These are phyloP conservation scores for Ceratocystis eucalypticola DNA, from an alignment of 2,329 filamentous ascomycete genomes.

Conservation along the genomic window DNA sequence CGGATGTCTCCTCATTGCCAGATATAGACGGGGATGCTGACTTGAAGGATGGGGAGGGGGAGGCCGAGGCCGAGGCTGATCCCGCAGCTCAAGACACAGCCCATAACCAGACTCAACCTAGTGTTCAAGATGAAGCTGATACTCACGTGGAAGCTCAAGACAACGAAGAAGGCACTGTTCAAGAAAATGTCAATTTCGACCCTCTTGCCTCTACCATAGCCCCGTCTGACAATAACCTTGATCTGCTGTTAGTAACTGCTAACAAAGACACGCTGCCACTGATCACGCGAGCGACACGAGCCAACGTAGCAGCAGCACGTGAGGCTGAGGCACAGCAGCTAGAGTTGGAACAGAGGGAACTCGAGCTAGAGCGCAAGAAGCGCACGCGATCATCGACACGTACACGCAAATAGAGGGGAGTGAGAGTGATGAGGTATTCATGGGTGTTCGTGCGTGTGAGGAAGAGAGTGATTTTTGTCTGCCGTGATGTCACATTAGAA, in stretches of 20 bases:
- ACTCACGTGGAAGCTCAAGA: not conserved
- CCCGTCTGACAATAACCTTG: no score
- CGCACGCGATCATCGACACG: constrained; percentile 21
- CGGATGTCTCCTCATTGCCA: constrained; percentile 14
- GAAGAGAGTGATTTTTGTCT: not conserved
- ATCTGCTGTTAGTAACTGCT: no score
- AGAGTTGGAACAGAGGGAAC: no score
- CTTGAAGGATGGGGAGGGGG: not conserved
- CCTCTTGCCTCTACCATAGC: no score
- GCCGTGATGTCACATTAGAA: not conserved
- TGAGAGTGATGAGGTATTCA: not conserved
- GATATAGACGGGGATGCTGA: constrained; percentile 12
- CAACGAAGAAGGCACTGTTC: not conserved
- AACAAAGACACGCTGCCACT: not conserved
- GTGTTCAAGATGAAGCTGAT: not conserved
- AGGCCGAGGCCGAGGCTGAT: not conserved
- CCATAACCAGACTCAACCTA: not conserved
- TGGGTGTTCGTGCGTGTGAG: not conserved
- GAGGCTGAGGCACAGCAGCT: constrained; percentile 3
- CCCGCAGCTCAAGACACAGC: constrained; percentile 20
- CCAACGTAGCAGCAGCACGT: constrained; percentile 13
- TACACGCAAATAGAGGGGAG: constrained; percentile 17
- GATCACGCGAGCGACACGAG: constrained; percentile 14
- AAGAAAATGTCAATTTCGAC: not conserved
- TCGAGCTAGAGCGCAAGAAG: constrained; percentile 19